A percentile compares a stretch with the other conserved stretches of the same genome.
phyloP scores from a whole-genome alignment of 192 early-diverging fungal species.

The Spizellomyces punctatus region DNA sequence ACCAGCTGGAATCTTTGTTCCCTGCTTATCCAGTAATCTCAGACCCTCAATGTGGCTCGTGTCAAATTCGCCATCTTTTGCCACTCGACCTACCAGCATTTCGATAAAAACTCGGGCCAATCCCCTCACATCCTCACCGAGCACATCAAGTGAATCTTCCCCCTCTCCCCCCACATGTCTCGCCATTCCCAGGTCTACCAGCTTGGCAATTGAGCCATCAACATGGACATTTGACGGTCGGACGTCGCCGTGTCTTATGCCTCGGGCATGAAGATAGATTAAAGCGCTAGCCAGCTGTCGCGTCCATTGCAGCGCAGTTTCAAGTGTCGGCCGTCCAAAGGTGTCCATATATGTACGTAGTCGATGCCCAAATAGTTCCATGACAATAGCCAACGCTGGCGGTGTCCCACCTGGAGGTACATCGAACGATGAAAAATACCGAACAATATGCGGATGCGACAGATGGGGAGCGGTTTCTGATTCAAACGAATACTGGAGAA shows the following conservation, averaged over 20 bases:
- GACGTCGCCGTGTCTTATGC: slow-evolving; percentile 14
- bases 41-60: slow-evolving; percentile 3
- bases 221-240: slow-evolving; percentile 12
- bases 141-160: not conserved
- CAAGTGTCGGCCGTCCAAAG: not conserved
- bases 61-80: slow-evolving; percentile 1
- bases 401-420: not conserved
- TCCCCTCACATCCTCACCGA: slow-evolving; percentile 7
- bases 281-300: slow-evolving; percentile 3
- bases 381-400: slow-evolving; percentile 4
- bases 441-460: slow-evolving; percentile 4
- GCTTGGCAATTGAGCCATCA: slow-evolving; percentile 11
- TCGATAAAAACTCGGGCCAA: slow-evolving; percentile 7
- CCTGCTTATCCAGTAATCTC: not conserved
- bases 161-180: slow-evolving; percentile 9
- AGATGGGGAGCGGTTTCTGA: slow-evolving; percentile 10
- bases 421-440: slow-evolving; percentile 11
- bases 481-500: slow-evolving; percentile 9
- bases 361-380: slow-evolving; percentile 18
- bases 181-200: slow-evolving; percentile 10
- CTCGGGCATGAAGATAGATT: slow-evolving; percentile 3
- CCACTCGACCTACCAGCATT: slow-evolving; percentile 4
- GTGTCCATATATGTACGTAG: slow-evolving; percentile 1
- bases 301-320: not conserved
- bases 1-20: not conserved